Conservation (phyloP, 2,329 filamentous ascomycete genomes). For the Epichloe aotearoae region DNA sequence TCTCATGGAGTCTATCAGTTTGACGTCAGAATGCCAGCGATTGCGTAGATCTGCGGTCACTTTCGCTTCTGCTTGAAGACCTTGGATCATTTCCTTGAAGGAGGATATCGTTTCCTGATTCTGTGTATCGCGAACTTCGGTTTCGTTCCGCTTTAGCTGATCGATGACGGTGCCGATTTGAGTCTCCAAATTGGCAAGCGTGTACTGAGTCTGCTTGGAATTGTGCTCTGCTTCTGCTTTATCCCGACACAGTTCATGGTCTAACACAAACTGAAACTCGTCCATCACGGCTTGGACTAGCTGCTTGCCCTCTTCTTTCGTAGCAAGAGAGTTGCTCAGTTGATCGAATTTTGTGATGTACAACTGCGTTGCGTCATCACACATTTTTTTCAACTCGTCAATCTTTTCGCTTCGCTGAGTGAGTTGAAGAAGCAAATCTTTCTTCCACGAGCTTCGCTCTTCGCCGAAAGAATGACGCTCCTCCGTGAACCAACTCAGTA, state of each 20-base stretch:
- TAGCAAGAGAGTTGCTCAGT: slow-evolving; percentile 1
- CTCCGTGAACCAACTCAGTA: not conserved
- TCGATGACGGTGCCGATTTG: slow-evolving; percentile 11
- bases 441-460: slow-evolving; percentile 3
- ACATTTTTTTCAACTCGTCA: not conserved
- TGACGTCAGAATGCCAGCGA: slow-evolving; percentile 17
- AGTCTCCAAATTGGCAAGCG: slow-evolving; percentile 8
- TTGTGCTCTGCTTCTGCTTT: slow-evolving; percentile 9
- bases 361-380: not conserved
- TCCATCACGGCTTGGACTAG: slow-evolving; percentile 9
- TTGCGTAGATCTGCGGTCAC: slow-evolving; percentile 10
- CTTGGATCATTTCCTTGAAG: slow-evolving; percentile 11
- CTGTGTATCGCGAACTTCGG: not conserved
- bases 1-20: slow-evolving; percentile 14
- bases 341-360: slow-evolving; percentile 1
- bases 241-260: slow-evolving; percentile 12
- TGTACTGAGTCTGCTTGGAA: slow-evolving; percentile 6
- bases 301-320: slow-evolving; percentile 5
- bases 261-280: slow-evolving; percentile 11
- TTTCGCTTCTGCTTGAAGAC: slow-evolving; percentile 11
- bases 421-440: not conserved
- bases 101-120: not conserved
- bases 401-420: not conserved
- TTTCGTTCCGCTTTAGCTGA: slow-evolving; percentile 5
- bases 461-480: not conserved